Base-by-base conservation (phyloP, 345 rosid species). In the Mercurialis annua region DNA sequence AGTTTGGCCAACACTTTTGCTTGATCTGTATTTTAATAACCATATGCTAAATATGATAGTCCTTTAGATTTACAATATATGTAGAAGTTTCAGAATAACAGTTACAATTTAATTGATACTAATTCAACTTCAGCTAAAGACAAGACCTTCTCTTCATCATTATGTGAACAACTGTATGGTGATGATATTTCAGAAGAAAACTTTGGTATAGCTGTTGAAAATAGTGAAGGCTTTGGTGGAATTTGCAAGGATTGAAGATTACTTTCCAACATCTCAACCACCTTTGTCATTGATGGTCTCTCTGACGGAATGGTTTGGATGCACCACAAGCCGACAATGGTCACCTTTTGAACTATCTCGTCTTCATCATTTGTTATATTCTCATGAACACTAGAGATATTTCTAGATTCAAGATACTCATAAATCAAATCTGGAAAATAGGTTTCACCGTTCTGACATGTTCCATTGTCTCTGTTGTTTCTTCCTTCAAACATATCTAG, bases 401-500 rank as follows among this genome's bases (percentile, higher is more conserved):
- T 18, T 18, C 15, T 46, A 0, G 12, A 18, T 12, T 59, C 46
- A 9, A 59, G 27, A n/a, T 8, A 8, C 36, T 18, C 20, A 36
- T 59, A 59, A 18, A 59, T 14, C 63, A 26, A 36, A 36, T 36
- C 26, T 59, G 63, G 63, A 59, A 59, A 59, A n/a, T 59, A 59
- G 5, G 8, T 36, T 36, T 59, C 46, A 20, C 63, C n/a, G 16
- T 4, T 21, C 2, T 16, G 10, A 52, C 5, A 21, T 52, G 30
- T 8, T 24, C 31, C 40, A 36, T 3, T 9, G 9, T 36, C 40
- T 9, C 4, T 26, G 7, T 57, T 59, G 5, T 56, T 69, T 43
- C 56, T 70, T 23, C 67, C 62, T 9, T 67, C 69, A 1, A 71
- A 60, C 70, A 78, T 51, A 42, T 74, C 78, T 15, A 78, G 73